Conservation (phyloP, 192 early-diverging fungal species). For the Helicostylum pulchrum region DNA sequence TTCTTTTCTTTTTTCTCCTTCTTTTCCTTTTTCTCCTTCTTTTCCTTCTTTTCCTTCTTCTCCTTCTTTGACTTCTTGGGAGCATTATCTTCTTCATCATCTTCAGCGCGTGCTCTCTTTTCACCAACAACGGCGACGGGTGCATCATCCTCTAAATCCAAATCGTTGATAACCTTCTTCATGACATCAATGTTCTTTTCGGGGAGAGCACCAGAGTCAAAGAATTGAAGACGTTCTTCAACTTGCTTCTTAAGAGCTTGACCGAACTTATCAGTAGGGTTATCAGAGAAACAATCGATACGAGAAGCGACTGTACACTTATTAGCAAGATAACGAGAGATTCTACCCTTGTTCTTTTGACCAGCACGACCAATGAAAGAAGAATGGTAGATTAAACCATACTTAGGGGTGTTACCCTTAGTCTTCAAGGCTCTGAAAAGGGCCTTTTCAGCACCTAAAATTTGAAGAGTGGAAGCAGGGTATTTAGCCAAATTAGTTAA, state of each 20-base stretch:
- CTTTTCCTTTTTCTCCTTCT: slow-evolving; percentile 60
- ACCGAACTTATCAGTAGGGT: slow-evolving; percentile 86
- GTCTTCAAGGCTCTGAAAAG: slow-evolving; percentile 97
- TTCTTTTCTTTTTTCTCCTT: slow-evolving; percentile 56
- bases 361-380: slow-evolving; percentile 93
- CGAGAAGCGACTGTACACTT: slow-evolving; percentile 96
- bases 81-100: slow-evolving; percentile 36
- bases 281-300: slow-evolving; percentile 94
- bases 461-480: slow-evolving; percentile 96
- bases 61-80: slow-evolving; percentile 50
- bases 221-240: slow-evolving; percentile 93
- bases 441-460: slow-evolving; percentile 97
- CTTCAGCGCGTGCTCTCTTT: slow-evolving; percentile 44
- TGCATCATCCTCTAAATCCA: slow-evolving; percentile 41
- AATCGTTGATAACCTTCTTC: slow-evolving; percentile 72
- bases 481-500: slow-evolving; percentile 96
- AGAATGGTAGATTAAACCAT: slow-evolving; percentile 96
- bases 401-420: slow-evolving; percentile 96
- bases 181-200: slow-evolving; percentile 93
- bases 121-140: slow-evolving; percentile 24
- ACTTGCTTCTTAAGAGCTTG: slow-evolving; percentile 92
- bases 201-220: slow-evolving; percentile 84
- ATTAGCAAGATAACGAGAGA: slow-evolving; percentile 97
- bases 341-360: slow-evolving; percentile 97
- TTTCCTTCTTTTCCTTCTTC: slow-evolving; percentile 59